Base-by-base conservation (phyloP, 371 early-diverging fungal species). In the Coemansia sp. region DNA sequence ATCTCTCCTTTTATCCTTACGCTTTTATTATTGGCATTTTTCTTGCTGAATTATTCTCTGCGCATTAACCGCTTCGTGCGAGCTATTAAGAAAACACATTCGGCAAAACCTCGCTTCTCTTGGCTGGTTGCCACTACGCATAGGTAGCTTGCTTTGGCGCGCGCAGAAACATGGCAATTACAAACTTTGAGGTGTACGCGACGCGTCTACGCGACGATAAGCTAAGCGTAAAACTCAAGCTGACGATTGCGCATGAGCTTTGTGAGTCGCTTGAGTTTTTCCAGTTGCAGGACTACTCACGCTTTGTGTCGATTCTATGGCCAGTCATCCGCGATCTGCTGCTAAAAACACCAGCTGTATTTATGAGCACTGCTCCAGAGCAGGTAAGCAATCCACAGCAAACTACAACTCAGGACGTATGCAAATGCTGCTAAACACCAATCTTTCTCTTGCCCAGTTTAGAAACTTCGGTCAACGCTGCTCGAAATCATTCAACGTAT, bases 401-500 rank as follows among this genome's bases (percentile, higher is more conserved):
- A 12, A 20, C 14, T 16, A 18, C n/a, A 44, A 21, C 59, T 39
- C 21, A 6, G 53, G 9, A 14, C 4, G 5, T 25, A 26, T 14
- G 26, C 25, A 11, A n/a, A 58, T 9, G 14, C 30, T 39, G 40
- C 40, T 23, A 20, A 33, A 39, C 23, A 58, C 8, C 2, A 3
- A 11, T 5, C 56, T 14, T 25, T 14, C n/a, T n/a, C 56, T 55
- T 14, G 12, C 20, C 9, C 11, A 18, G 20, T 37, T 2, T 84
- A 97, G 94, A 96, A 93, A 91, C 80, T 98, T 55, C 83, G 98
- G 53, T 89, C 91, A 60, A 89, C 91, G n/a, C 86, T 94, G 26
- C 80, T 98, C 37, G 96, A 97, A 75, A 92, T 96, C 52, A 85
- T 97, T 12, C 94, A 96, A 78, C 90, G 97, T 30, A 83, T 97